Evolutionary conservation across 768 basidiomycete species (phyloP), one percentile per base, ranked within the genome.

Genomic region (Suillus paluster): DNA sequence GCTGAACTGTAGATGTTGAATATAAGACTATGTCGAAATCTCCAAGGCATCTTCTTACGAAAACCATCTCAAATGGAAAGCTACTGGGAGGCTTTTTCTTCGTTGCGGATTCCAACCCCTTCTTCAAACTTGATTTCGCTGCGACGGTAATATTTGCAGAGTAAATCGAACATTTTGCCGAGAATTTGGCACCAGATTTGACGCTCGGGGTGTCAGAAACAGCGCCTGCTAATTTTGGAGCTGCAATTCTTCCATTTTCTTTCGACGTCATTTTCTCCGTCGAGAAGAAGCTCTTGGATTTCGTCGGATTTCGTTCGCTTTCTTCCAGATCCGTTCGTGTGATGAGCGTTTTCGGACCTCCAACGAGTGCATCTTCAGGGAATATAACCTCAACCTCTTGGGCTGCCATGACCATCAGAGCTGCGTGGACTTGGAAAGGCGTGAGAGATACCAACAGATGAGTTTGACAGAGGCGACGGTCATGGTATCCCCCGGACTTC

Each of bases 81-180:
- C 78, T 83, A 2, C 76, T 79, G 0, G 95, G 95, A 0, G 92
- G 90, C 56, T 90, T 86, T 79, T 98, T 98, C 83, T 96, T 96
- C 10, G 94, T 97, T 0, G 93, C 90, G 58, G 92, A 79, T 65
- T 90, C 83, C 34, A 97, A 78, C 72, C 96, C 95, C 11, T 77
- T 70, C 2, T 82, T 77, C 62, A 89, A 76, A 71, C 86, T 89
- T 73, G 83, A 79, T 61, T 84, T 83, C 15, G 91, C 70, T 33
- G 73, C 78, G 7, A 91, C 87, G 45, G 80, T 79, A 12, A 90
- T 81, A 12, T 67, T 52, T 5, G 72, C 75, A 12, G 67, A 68
- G 44, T 66, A 64, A 9, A 66, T 55, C 21, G 10, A 25, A 36
- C 3, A 54, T 38, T 38, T 25, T 1, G 53, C 15, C 15, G 36